A percentile compares a stretch with the other conserved stretches of the same genome.
These are phyloP conservation scores for Nicotiana otophora DNA, from an alignment of 257 asterid genomes.

Conservation along the genomic window DNA sequence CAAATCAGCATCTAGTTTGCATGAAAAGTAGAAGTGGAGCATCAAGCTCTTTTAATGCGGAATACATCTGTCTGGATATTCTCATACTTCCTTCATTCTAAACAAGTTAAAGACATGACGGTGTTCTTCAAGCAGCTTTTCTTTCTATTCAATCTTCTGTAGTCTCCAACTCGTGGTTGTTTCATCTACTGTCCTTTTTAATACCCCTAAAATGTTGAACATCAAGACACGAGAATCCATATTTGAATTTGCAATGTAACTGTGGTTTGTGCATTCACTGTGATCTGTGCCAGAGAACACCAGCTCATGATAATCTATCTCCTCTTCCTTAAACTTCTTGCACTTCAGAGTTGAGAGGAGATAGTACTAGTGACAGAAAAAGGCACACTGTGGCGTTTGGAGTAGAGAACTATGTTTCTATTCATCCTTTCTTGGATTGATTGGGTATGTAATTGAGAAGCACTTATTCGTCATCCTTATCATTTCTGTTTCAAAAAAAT, in stretches of 20 bases:
- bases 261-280: background rate
- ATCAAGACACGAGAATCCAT: background rate
- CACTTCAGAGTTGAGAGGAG: background rate
- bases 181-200: background rate
- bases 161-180: background rate
- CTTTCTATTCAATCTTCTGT: background rate
- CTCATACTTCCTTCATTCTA: background rate
- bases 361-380: background rate
- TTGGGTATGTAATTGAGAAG: background rate
- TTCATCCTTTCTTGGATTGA: background rate
- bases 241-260: background rate
- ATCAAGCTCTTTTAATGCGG: background rate
- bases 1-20: conserved; percentile 5
- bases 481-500: too few relatives aligned
- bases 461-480: background rate
- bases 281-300: background rate
- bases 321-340: background rate
- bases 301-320: background rate
- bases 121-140: background rate
- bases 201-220: background rate
- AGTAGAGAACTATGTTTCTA: background rate
- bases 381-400: background rate
- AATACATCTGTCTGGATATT: background rate
- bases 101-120: background rate
- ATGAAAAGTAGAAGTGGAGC: background rate